phyloP scores from a whole-genome alignment of 2,329 filamentous ascomycete species.

The Alternaria tenuissima region DNA sequence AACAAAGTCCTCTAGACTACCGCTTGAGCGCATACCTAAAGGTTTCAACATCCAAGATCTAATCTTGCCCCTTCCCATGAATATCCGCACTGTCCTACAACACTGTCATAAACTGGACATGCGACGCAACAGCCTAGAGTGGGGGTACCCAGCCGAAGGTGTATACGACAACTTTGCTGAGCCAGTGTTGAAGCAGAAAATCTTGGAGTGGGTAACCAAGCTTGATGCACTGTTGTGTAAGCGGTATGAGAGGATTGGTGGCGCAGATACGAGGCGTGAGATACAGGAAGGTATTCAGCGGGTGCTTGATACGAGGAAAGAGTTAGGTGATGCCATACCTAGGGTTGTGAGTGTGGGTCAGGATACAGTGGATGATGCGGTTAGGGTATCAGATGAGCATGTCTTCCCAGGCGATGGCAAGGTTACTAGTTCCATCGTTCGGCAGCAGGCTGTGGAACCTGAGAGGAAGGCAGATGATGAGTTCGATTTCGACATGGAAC shows the following conservation, averaged over 20 bases:
- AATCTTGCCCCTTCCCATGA: constrained; percentile 7
- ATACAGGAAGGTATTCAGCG: constrained; percentile 28
- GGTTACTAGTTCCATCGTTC: background rate
- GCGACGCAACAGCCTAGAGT: constrained; percentile 28
- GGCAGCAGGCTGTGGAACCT: background rate
- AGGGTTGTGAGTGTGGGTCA: background rate
- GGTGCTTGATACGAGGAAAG: constrained; percentile 7
- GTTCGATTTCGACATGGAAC: background rate
- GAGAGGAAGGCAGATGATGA: background rate
- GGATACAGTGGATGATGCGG: background rate
- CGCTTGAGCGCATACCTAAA: constrained; percentile 50
- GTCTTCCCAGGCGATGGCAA: background rate
- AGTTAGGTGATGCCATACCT: background rate
- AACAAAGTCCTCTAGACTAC: constrained; percentile 49
- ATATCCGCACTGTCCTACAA: constrained; percentile 11
- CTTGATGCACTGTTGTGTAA: constrained; percentile 25
- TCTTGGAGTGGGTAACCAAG: constrained; percentile 25
- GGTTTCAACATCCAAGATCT: constrained; percentile 38
- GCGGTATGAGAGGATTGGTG: constrained; percentile 15
- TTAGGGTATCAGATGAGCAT: background rate
- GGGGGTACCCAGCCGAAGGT: constrained; percentile 21
- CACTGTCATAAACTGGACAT: constrained; percentile 30
- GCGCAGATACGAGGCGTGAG: constrained; percentile 14
- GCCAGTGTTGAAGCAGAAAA: constrained; percentile 2
- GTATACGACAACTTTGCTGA: constrained; percentile 22